These are phyloP conservation scores for Silybum marianum DNA, from an alignment of 129 eudicot species.

Conservation along the genomic window DNA sequence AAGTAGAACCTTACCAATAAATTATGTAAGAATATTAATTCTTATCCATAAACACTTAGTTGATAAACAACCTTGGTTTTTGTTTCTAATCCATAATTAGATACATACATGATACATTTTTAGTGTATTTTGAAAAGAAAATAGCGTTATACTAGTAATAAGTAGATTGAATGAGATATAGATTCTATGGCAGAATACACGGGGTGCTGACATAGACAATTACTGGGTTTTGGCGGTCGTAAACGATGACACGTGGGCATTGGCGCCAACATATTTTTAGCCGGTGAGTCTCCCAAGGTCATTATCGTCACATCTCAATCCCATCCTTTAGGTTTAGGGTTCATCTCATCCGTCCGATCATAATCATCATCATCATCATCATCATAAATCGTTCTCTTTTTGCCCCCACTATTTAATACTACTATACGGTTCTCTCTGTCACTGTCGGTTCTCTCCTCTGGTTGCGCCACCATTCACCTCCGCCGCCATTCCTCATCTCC, in stretches of 20 bases:
- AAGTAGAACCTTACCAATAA: too few relatives aligned
- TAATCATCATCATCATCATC: background rate
- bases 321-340: conserved; percentile 13
- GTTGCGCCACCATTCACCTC: conserved; percentile 16
- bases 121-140: too few relatives aligned
- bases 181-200: background rate
- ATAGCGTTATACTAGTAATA: too few relatives aligned
- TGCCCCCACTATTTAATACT: conserved; percentile 6
- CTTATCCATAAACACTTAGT: too few relatives aligned
- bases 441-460: conserved; percentile 23
- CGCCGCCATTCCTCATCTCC: conserved; percentile 11
- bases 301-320: conserved; percentile 16
- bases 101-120: too few relatives aligned
- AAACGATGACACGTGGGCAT: conserved; percentile 19
- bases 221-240: background rate
- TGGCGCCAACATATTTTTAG: background rate
- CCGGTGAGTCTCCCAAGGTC: conserved; percentile 11
- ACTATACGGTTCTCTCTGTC: conserved; percentile 6
- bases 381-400: background rate
- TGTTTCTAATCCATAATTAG: too few relatives aligned
- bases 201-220: conserved; percentile 15
- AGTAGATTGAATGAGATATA: background rate
- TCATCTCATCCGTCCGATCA: conserved; percentile 29
- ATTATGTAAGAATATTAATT: too few relatives aligned
- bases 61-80: too few relatives aligned